Evolutionary conservation across 306 rosid species (phyloP).

Genomic region (Cicer chorassanicum): DNA sequence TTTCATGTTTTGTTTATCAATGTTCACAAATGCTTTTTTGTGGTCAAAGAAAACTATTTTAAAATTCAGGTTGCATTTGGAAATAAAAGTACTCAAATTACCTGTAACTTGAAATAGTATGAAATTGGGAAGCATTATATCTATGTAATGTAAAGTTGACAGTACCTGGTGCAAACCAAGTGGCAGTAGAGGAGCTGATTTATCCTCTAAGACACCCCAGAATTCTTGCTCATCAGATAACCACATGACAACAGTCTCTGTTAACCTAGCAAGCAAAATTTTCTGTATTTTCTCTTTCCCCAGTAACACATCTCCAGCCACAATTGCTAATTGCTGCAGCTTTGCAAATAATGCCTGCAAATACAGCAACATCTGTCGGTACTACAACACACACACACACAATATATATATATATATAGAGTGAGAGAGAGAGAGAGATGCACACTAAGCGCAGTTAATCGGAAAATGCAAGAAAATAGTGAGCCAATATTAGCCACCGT

Average conservation of each 20-base stretch:
- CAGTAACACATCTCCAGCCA: slow-evolving; percentile 92
- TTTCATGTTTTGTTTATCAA: slow-evolving; percentile 33
- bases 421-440: background rate
- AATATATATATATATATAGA: no score
- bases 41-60: slow-evolving; percentile 11
- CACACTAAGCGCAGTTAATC: slow-evolving; percentile 7
- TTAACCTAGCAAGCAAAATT: slow-evolving; percentile 91
- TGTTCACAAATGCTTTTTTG: slow-evolving; percentile 25
- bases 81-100: slow-evolving; percentile 27
- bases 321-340: slow-evolving; percentile 88
- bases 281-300: slow-evolving; percentile 94
- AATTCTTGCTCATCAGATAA: slow-evolving; percentile 94
- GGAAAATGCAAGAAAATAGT: slow-evolving; percentile 24
- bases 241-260: slow-evolving; percentile 98
- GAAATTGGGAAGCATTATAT: slow-evolving; percentile 19
- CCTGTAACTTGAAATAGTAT: slow-evolving; percentile 10
- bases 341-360: slow-evolving; percentile 90
- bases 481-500: slow-evolving; percentile 19
- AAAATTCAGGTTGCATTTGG: slow-evolving; percentile 16
- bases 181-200: slow-evolving; percentile 70
- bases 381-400: slow-evolving; percentile 19
- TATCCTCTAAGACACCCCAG: slow-evolving; percentile 87
- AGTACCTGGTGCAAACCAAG: slow-evolving; percentile 89
- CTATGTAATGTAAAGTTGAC: slow-evolving; percentile 33
- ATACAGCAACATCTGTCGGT: slow-evolving; percentile 41